Evolutionary conservation across 305 asterid species (phyloP), one percentile per base, ranked within the genome.

Genomic region (Solanum chacoense): DNA sequence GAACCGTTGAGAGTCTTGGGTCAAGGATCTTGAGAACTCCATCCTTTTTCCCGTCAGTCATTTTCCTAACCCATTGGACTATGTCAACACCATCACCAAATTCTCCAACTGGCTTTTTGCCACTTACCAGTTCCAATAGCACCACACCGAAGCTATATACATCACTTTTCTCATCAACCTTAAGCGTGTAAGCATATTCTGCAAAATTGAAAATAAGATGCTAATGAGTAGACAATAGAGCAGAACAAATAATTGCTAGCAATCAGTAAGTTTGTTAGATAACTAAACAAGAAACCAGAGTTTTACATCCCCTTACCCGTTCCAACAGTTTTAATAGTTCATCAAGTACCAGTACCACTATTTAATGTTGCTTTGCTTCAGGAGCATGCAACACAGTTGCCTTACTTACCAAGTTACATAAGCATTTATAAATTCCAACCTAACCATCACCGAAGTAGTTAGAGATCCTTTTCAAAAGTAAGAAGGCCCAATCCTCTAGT

Each of bases 71-170:
- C 99, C 98, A 96, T 88, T 95, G 98, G 67, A 97, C 98, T 79
- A 95, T 95, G 93, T 96, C 98, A 18, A 96, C 98, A 11, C 98
- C 98, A 20, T 96, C 98, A 1, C 98, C 98, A 42, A 96, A 96
- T 89, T 95, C 98, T n/a, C 99, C 98, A 0, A 96, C 98, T 0
- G 99, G 99, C 89, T 94, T 95, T 85, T 94, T 92, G 26, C 99
- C 98, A 1, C 94, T 92, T 6, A 95, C 95, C 3, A 95, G 92
- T 87, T 96, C 99, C 80, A 96, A 84, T 14, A 96, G 96, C 45
- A 96, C 99, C 0, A 96, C 99, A 4, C 98, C 99, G 4, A 95
- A 96, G 87, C 98, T 96, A 94, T 96, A 96, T 13, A 96, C 98
- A 1, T 96, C 99, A 79, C 98, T 96, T 93, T 95, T 96, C 95